Evolutionary conservation across 1,139 yeast species (phyloP).

Genomic region (Yamadazyma diospyri): DNA sequence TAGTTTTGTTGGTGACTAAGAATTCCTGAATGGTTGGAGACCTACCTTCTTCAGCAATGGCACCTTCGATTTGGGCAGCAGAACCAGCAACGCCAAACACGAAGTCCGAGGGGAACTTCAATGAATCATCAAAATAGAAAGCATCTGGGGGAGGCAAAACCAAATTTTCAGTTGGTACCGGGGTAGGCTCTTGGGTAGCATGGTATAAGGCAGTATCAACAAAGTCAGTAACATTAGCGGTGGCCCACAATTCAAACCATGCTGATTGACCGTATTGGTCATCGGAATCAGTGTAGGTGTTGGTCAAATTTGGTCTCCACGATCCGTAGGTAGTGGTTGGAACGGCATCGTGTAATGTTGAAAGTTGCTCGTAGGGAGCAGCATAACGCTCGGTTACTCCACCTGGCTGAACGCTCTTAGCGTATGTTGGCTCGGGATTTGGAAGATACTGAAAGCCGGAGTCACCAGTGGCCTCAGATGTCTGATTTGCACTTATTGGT

Average conservation of each 20-base stretch:
- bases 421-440: conserved; percentile 13
- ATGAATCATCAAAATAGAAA: conserved; percentile 15
- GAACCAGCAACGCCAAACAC: conserved; percentile 24
- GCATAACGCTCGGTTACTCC: conserved; percentile 13
- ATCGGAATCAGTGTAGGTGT: conserved; percentile 16
- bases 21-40: conserved; percentile 30
- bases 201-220: conserved; percentile 16
- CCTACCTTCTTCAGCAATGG: conserved; percentile 29
- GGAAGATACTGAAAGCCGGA: conserved; percentile 8
- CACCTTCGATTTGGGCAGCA: conserved; percentile 36
- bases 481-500: conserved; percentile 7
- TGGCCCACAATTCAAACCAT: conserved; percentile 20
- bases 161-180: conserved; percentile 19
- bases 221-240: conserved; percentile 14
- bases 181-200: conserved; percentile 21
- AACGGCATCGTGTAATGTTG: conserved; percentile 11
- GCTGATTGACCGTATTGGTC: conserved; percentile 22
- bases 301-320: conserved; percentile 16
- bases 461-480: conserved; percentile 7
- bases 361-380: conserved; percentile 14
- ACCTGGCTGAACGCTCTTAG: conserved; percentile 9
- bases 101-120: conserved; percentile 19
- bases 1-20: conserved; percentile 9
- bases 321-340: conserved; percentile 18
- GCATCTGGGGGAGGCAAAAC: conserved; percentile 19